Percentiles rank a stretch among this genome's conserved stretches.
These are phyloP conservation scores for Pseudozyma thailandica DNA, from an alignment of 1,284 basidiomycete genomes.

Conservation along the genomic window DNA sequence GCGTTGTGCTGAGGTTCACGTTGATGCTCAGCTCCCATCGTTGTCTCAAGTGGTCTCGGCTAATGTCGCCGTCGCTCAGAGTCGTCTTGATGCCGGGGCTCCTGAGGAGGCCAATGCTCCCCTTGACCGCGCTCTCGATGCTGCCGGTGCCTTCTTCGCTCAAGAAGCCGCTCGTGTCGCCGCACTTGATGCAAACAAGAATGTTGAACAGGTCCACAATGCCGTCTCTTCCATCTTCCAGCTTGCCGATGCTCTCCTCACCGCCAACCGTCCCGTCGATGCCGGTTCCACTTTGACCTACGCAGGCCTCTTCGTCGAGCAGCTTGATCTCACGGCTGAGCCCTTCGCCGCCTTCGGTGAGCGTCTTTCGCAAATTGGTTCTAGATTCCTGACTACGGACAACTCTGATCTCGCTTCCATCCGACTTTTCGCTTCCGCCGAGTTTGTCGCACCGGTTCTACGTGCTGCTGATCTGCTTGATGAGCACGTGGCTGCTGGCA, in stretches of 20 bases:
- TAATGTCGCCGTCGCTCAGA: slow-evolving; percentile 40
- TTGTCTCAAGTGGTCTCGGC: slow-evolving; percentile 34
- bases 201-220: slow-evolving; percentile 3
- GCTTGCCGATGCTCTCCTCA: slow-evolving; percentile 28
- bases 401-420: slow-evolving; percentile 10
- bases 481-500: slow-evolving; percentile 29
- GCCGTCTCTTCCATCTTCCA: slow-evolving; percentile 14
- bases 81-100: slow-evolving; percentile 30
- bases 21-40: slow-evolving; percentile 3
- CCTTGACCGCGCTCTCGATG: slow-evolving; percentile 44
- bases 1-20: neutral
- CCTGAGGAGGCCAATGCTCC: slow-evolving; percentile 22
- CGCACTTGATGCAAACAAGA: neutral
- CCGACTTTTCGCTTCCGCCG: slow-evolving; percentile 38
- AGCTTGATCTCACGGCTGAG: slow-evolving; percentile 11
- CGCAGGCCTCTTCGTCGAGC: slow-evolving; percentile 21
- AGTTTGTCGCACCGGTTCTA: slow-evolving; percentile 41
- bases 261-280: slow-evolving; percentile 29
- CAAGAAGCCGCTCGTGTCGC: slow-evolving; percentile 2
- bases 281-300: slow-evolving; percentile 42
- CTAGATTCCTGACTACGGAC: slow-evolving; percentile 23
- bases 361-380: slow-evolving; percentile 19
- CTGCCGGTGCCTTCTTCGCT: slow-evolving; percentile 21
- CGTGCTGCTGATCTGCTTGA: slow-evolving; percentile 37
- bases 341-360: slow-evolving; percentile 4